These are phyloP conservation scores for Lentinula guzmanii DNA, from an alignment of 768 basidiomycete genomes.

Conservation along the genomic window DNA sequence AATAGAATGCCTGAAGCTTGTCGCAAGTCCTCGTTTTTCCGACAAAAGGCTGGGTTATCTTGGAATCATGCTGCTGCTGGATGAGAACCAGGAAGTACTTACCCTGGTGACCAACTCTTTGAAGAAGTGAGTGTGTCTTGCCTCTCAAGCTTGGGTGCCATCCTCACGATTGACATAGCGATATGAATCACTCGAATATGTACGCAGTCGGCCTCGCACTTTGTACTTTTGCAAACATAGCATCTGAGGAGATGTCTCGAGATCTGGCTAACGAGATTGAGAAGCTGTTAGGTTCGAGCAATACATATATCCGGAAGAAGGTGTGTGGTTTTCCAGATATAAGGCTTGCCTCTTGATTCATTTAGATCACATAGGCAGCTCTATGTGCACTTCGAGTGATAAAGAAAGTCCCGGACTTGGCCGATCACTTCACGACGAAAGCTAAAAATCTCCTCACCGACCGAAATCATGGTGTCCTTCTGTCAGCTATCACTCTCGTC, in stretches of 20 bases:
- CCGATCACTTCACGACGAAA: slow-evolving; percentile 86
- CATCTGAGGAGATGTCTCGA: slow-evolving; percentile 98
- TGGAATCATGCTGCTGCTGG: slow-evolving; percentile 95
- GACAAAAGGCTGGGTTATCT: slow-evolving; percentile 97
- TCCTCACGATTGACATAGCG: slow-evolving; percentile 41
- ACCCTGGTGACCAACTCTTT: slow-evolving; percentile 97
- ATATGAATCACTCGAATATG: slow-evolving; percentile 99
- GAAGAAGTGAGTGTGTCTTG: slow-evolving; percentile 70
- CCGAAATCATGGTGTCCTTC: slow-evolving; percentile 92
- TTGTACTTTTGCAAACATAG: slow-evolving; percentile 98
- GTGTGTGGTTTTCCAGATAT: slow-evolving; percentile 32
- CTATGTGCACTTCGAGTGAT: slow-evolving; percentile 92
- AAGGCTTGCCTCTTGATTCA: neutral
- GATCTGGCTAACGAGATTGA: slow-evolving; percentile 98
- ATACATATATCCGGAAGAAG: slow-evolving; percentile 99
- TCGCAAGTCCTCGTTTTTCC: slow-evolving; percentile 90
- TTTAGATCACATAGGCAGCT: slow-evolving; percentile 58
- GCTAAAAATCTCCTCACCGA: slow-evolving; percentile 90
- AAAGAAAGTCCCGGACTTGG: slow-evolving; percentile 92
- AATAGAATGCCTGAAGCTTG: slow-evolving; percentile 93
- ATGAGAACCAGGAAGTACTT: slow-evolving; percentile 96
- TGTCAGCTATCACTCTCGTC: slow-evolving; percentile 91
- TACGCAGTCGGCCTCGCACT: slow-evolving; percentile 96
- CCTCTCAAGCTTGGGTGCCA: neutral
- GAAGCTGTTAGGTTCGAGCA: slow-evolving; percentile 93